Evolutionary conservation across 1,139 yeast species (phyloP), one percentile per base, ranked within the genome.

Genomic region (Yamadazyma diddensiae): DNA sequence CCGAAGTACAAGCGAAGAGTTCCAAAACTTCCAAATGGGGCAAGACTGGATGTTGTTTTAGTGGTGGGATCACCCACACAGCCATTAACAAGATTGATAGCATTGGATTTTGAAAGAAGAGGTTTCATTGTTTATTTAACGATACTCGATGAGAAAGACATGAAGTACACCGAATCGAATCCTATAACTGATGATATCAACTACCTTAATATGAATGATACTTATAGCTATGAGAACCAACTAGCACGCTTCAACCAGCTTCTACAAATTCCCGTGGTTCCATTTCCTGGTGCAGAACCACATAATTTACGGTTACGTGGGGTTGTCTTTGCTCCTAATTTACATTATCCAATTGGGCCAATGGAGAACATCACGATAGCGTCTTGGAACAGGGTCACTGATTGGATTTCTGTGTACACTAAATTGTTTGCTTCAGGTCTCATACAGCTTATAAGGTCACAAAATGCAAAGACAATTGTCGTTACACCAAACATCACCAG

Each of bases 71-170:
- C 90, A 2, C 90, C 92, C 1, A 70, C 78, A 0, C 94, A 84
- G 42, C 88, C 90, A 1, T 59, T 85, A 41, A 79, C 87, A 0
- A 65, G 87, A 36, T 64, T 80, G 30, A 63, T 86, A 22, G 86
- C 88, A 1, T 68, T 76, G 35, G 95, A 86, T 50, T 68, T 86
- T 45, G 88, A 83, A 42, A 73, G 73, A 31, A 64, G 95, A 35
- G 95, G 95, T 1, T 83, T 83, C 50, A 80, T 86, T 20, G 88
- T 86, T 3, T 86, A 82, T 54, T 66, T 86, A 45, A 80, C 94
- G 1, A 78, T 85, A 3, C 59, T 79, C 9, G 81, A 82, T 38
- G 78, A 75, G 8, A 74, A 71, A 30, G 94, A 84, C 45, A 67
- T 73, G 34, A 72, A 67, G 39, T 70, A 77, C 36, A 73, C 85